Percentiles rank a stretch among this genome's conserved stretches.
phyloP scores from a whole-genome alignment of 306 rosid species.

The Delonix regia region DNA sequence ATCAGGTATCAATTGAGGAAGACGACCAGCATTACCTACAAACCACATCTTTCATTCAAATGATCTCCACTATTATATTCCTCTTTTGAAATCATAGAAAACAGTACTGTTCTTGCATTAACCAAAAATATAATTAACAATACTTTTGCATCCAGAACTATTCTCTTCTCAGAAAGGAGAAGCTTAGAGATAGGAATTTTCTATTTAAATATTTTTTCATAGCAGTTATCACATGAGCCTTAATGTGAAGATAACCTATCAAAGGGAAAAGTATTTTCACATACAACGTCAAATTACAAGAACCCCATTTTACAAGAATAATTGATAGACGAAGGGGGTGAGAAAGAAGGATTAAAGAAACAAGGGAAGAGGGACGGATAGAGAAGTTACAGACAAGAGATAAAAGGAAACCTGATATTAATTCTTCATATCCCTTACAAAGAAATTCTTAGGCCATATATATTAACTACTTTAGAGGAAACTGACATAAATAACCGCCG shows the following conservation, averaged over 20 bases:
- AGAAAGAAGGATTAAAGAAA: no score
- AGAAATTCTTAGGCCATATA: no score
- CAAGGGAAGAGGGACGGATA: no score
- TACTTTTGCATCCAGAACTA: not conserved
- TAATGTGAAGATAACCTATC: not conserved
- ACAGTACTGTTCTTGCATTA: not conserved
- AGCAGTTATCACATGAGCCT: not conserved
- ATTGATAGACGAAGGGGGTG: no score
- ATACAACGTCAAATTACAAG: not conserved
- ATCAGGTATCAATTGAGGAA: constrained; percentile 71
- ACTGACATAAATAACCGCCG: no score
- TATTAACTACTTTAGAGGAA: no score
- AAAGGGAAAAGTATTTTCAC: not conserved
- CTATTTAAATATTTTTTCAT: not conserved
- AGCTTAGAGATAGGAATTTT: constrained; percentile 4
- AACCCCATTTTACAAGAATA: not conserved
- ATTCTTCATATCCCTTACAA: no score
- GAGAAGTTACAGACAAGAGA: no score
- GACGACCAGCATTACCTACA: constrained; percentile 64
- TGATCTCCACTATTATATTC: constrained; percentile 9
- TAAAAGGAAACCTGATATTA: no score
- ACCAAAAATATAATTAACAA: not conserved
- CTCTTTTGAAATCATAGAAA: not conserved
- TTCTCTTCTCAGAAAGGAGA: not conserved
- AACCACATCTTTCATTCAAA: constrained; percentile 15